These are phyloP conservation scores for Exophiala aquamarina DNA, from an alignment of 2,329 filamentous ascomycete species.

Conservation along the genomic window DNA sequence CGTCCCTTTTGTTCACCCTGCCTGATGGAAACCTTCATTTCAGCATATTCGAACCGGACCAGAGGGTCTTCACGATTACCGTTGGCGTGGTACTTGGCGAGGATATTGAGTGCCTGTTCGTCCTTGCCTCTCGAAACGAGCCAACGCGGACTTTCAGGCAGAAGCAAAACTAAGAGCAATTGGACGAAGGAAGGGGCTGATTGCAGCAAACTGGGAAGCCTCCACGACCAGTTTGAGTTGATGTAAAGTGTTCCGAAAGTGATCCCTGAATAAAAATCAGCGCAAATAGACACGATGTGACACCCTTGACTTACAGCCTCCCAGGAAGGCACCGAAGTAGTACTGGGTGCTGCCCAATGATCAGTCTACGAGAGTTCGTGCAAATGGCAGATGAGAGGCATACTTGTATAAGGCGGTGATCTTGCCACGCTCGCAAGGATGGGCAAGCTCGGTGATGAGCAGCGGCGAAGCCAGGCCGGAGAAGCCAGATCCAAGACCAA, in stretches of 20 bases:
- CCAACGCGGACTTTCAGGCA: constrained; percentile 67
- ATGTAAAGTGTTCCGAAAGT: constrained; percentile 49
- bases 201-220: constrained; percentile 66
- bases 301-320: constrained; percentile 35
- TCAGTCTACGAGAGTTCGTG: background rate
- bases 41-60: constrained; percentile 60
- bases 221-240: constrained; percentile 45
- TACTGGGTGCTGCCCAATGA: constrained; percentile 29
- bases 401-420: constrained; percentile 54
- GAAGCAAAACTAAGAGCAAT: constrained; percentile 57
- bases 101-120: constrained; percentile 29
- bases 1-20: constrained; percentile 40
- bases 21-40: constrained; percentile 46
- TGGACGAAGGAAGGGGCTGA: constrained; percentile 60
- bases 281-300: too few relatives aligned
- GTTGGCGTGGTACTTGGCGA: constrained; percentile 40
- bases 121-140: constrained; percentile 38
- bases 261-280: constrained; percentile 28
- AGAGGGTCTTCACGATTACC: constrained; percentile 40
- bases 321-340: constrained; percentile 53
- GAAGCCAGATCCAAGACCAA: constrained; percentile 61
- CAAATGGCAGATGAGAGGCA: constrained; percentile 30
- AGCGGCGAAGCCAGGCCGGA: constrained; percentile 38
- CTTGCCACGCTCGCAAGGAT: constrained; percentile 49
- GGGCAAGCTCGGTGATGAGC: constrained; percentile 45